Base-by-base conservation (phyloP, 108 stramenopile species). In the Ochromonas danica region DNA sequence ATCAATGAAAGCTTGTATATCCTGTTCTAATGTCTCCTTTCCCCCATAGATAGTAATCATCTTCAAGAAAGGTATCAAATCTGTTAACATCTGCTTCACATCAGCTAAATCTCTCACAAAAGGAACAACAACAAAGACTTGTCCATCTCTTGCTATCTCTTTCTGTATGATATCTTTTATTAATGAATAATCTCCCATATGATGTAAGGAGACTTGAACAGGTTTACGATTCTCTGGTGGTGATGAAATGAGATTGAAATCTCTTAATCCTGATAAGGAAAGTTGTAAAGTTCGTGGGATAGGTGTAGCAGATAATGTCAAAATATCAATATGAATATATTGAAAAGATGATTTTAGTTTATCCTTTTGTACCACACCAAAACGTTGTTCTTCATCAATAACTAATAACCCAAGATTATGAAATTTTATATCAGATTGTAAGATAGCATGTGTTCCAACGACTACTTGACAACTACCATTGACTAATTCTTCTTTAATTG, bases 311-410 rank as follows among this genome's bases (percentile, higher is more conserved):
- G 89, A 89, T 1, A 97, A 85, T 2, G 96, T 97, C 40, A 97
- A 86, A 0, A 97, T 94, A 83, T 97, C 96, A 43, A 94, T 87
- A 42, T 92, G 10, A 28, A 33, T 36, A 22, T 33, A 6, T 31
- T 22, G 6, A 6, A 10, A 35, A 28, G 25, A 89, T 0, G 92
- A 82, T 81, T 96, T 96, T 41, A 97, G 86, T 61, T 92, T 86
- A 78, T 96, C 97, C 87, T 96, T 96, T 80, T 97, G 97, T 62
- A 91, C 89, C 27, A 97, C 97, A 27, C 97, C 97, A 87, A 97
- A 96, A 33, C 95, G 88, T 81, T 97, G 97, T 83, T 97, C 97
- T 83, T 97, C 97, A 71, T 97, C 97, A 43, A 97, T 90, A 0
- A 92, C 93, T 1, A 95, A 80, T n/a, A 97, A 81, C 30, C 94